Conservation (phyloP, 2,329 filamentous ascomycete species). For the Fusarium equiseti region DNA sequence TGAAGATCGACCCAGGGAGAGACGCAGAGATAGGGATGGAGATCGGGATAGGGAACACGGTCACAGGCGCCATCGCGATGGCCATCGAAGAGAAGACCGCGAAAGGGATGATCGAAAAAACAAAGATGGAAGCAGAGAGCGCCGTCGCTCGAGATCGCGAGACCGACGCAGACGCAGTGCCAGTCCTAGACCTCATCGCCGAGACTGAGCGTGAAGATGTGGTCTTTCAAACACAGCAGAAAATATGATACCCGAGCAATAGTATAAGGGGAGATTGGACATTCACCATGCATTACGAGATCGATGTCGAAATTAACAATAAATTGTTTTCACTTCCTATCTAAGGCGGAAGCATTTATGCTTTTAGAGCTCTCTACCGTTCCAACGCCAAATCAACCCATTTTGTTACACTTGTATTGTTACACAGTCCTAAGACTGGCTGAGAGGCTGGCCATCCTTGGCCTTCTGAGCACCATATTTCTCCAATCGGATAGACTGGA, state of each 20-base stretch:
- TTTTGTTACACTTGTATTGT: constrained; percentile 22
- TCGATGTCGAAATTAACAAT: constrained; percentile 7
- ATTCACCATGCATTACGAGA: background rate
- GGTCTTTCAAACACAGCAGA: background rate
- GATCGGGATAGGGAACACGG: constrained; percentile 24
- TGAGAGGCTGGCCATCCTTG: constrained; percentile 51
- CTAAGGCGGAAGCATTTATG: background rate
- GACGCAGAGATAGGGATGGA: constrained; percentile 8
- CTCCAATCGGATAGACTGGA: constrained; percentile 56
- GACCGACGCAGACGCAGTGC: constrained; percentile 33
- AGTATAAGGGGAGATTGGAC: background rate
- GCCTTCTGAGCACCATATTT: constrained; percentile 56
- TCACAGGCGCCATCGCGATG: constrained; percentile 31
- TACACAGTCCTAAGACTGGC: constrained; percentile 19
- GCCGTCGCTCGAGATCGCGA: constrained; percentile 39
- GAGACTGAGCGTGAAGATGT: constrained; percentile 13
- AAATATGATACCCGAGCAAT: constrained; percentile 29
- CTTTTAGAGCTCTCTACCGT: constrained; percentile 15
- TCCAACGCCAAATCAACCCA: constrained; percentile 29
- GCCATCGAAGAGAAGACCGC: constrained; percentile 13
- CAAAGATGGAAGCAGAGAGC: constrained; percentile 41
- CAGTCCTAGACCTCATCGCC: constrained; percentile 27
- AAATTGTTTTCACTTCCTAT: constrained; percentile 1
- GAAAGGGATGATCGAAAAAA: constrained; percentile 34
- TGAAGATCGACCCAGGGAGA: constrained; percentile 25